A percentile compares a stretch with the other conserved stretches of the same genome.
phyloP scores from a whole-genome alignment of 768 basidiomycete species.

The Dacryopinax primogenitus region DNA sequence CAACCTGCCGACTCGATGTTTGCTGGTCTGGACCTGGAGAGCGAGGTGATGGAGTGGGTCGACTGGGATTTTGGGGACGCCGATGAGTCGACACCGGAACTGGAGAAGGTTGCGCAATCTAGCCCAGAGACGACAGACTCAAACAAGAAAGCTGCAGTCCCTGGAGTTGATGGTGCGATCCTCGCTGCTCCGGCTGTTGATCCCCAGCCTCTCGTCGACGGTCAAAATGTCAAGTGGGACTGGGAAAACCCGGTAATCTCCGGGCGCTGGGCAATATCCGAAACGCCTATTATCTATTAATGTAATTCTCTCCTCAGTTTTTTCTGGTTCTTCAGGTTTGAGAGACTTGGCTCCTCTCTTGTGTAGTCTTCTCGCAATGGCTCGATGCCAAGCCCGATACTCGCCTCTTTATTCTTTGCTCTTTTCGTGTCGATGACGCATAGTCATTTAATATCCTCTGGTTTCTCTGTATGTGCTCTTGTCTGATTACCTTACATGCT shows the following conservation, averaged over 20 bases:
- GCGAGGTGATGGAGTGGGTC: slow-evolving; percentile 5
- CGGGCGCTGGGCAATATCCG: slow-evolving; percentile 5
- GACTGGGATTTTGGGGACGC: slow-evolving; percentile 4
- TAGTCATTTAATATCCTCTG: not conserved
- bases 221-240: slow-evolving; percentile 4
- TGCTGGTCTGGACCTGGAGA: not conserved
- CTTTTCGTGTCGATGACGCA: too few species aligned
- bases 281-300: slow-evolving; percentile 1
- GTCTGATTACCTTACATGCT: not conserved
- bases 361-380: not conserved
- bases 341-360: not conserved
- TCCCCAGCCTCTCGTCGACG: not conserved
- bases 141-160: not conserved
- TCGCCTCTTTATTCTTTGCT: not conserved
- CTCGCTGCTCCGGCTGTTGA: not conserved
- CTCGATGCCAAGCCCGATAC: not conserved
- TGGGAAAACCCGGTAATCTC: slow-evolving; percentile 1
- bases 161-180: not conserved
- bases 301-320: not conserved
- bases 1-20: not conserved
- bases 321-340: not conserved
- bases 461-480: not conserved
- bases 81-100: not conserved
- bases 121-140: slow-evolving; percentile 1
- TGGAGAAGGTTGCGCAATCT: not conserved